Evolutionary conservation across 1,139 yeast species (phyloP).

Genomic region (Groenewaldozyma sp.): DNA sequence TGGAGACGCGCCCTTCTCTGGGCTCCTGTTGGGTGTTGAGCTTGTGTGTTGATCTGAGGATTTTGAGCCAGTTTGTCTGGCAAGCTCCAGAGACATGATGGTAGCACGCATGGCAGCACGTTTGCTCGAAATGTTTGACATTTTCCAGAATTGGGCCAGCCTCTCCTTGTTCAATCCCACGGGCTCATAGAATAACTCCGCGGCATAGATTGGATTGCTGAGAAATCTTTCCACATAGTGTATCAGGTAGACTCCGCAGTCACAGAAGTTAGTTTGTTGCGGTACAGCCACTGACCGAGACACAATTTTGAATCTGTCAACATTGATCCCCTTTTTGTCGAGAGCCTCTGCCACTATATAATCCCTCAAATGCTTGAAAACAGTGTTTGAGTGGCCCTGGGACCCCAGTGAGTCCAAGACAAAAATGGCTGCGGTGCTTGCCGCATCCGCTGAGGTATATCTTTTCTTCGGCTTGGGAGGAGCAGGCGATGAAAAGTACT

Average conservation of each 20-base stretch:
- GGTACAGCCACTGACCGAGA: constrained; percentile 56
- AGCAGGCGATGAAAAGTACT: background rate
- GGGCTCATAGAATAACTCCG: constrained; percentile 39
- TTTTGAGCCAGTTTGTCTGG: background rate
- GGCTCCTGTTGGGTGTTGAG: too few species aligned
- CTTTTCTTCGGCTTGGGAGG: constrained; percentile 8
- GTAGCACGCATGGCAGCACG: constrained; percentile 3
- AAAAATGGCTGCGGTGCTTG: constrained; percentile 42
- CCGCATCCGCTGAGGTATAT: constrained; percentile 7
- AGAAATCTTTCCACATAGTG: constrained; percentile 66
- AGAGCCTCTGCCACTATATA: constrained; percentile 65
- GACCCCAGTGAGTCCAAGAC: constrained; percentile 64
- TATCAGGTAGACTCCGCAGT: constrained; percentile 91
- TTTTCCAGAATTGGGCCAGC: constrained; percentile 16
- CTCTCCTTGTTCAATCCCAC: constrained; percentile 9
- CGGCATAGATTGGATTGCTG: constrained; percentile 40
- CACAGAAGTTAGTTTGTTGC: constrained; percentile 79
- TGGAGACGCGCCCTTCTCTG: too few species aligned
- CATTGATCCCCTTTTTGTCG: constrained; percentile 45
- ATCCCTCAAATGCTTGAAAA: constrained; percentile 46
- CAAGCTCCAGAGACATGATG: background rate
- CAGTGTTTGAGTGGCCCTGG: constrained; percentile 38
- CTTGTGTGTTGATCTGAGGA: too few species aligned
- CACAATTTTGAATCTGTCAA: constrained; percentile 37
- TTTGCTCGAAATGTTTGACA: constrained; percentile 5